phyloP scores from a whole-genome alignment of 306 rosid genomes.

The Vicia villosa region DNA sequence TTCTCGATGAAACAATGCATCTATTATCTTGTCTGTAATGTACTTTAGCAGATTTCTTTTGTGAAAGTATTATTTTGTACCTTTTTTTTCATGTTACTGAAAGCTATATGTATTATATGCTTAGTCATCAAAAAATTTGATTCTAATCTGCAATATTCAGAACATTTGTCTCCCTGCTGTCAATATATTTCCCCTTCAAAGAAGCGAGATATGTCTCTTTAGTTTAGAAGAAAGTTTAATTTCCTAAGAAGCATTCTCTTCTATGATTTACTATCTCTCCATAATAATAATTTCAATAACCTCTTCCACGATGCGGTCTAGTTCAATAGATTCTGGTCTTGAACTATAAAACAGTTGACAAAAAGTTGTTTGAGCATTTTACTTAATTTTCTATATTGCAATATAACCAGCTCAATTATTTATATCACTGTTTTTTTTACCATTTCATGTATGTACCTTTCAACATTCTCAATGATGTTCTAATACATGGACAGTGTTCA shows the following conservation, averaged over 20 bases:
- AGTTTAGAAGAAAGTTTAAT: background rate
- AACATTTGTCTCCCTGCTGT: background rate
- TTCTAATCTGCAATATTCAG: background rate
- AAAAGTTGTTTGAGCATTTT: conserved; percentile 6
- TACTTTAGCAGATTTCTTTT: conserved; percentile 19
- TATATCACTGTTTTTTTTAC: background rate
- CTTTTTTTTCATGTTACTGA: conserved; percentile 18
- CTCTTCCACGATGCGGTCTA: background rate
- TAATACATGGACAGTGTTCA: no score
- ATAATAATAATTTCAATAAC: background rate
- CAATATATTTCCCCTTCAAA: conserved; percentile 7
- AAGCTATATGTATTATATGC: background rate
- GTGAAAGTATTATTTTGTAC: conserved; percentile 28
- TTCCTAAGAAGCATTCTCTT: background rate
- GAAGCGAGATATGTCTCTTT: conserved; percentile 2
- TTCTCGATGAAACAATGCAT: background rate
- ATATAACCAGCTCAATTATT: conserved; percentile 1
- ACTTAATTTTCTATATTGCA: conserved; percentile 11
- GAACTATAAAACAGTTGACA: background rate
- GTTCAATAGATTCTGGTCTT: conserved; percentile 15
- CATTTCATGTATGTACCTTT: conserved; percentile 15
- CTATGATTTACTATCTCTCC: conserved; percentile 8
- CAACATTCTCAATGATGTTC: conserved; percentile 1
- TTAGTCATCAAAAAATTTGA: conserved; percentile 12
- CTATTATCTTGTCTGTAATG: conserved; percentile 7